phyloP scores from a whole-genome alignment of 2,329 filamentous ascomycete species.

The Alternaria conjuncta region DNA sequence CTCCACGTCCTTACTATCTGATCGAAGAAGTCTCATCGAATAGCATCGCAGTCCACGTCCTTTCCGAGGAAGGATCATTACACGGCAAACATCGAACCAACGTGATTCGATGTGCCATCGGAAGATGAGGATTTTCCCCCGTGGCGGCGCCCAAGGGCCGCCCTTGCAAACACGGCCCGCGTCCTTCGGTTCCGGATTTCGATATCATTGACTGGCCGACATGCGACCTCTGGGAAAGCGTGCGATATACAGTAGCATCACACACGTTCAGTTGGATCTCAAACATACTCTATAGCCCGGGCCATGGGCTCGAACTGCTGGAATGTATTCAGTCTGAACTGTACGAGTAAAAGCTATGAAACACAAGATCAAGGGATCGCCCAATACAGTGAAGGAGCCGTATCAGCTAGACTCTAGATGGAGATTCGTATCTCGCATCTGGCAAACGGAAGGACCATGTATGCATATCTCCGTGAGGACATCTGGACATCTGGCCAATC shows the following conservation, averaged over 20 bases:
- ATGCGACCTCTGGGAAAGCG: neutral
- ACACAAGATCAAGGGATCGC: neutral
- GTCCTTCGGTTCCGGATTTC: neutral
- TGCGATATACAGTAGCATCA: neutral
- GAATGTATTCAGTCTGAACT: neutral
- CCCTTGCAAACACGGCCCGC: neutral
- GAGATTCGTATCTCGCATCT: neutral
- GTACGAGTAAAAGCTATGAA: neutral
- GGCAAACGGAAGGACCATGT: neutral
- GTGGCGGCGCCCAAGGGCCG: neutral
- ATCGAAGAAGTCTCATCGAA: neutral
- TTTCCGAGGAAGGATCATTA: neutral
- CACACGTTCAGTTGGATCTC: neutral
- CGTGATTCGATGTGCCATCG: neutral
- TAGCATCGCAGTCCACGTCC: neutral
- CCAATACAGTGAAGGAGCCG: neutral
- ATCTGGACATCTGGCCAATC: neutral
- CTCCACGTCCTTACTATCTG: neutral
- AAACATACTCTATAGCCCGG: neutral
- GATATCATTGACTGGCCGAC: neutral
- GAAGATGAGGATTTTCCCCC: neutral
- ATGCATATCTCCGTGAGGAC: neutral
- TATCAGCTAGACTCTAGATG: neutral
- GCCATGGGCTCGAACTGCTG: neutral
- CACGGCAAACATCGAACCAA: neutral